Evolutionary conservation across 768 basidiomycete species (phyloP), one percentile per base, ranked within the genome.

Genomic region (Calocybe gangraenosa): DNA sequence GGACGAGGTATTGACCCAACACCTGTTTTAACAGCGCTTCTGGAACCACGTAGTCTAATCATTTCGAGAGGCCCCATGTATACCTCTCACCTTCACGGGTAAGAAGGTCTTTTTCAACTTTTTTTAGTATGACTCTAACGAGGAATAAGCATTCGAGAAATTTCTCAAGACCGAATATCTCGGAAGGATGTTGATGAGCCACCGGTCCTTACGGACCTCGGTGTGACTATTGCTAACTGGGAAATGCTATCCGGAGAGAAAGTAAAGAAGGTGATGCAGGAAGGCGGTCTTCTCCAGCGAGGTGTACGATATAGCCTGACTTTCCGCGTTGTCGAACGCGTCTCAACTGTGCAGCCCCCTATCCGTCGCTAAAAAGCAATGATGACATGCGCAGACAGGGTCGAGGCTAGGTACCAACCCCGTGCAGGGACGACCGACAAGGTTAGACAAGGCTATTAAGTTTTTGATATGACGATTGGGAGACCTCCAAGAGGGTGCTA

Each of bases 31-130:
- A 84, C 87, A 3, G 60, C 95, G 10, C 68, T 94, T 18, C 73
- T 97, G 49, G 89, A 96, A 58, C 87, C 87, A 37, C 80, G 93
- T 37, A 92, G 91, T 52, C 77, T 90, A 20, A 70, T 96, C 53
- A 79, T 97, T 54, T 87, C 92, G 15, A 77, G 71, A 17, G 73
- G 72, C 1, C 64, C 71, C 13, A 69, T 93, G 52, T 97, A 96
- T 61, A 70, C 74, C 0, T 67, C 74, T 0, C 79, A 84, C 58
- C 67, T 95, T 43, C 94, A 95, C 56, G 90, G 90, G 76, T 73
- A 47, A 62, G 69, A 57, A 23, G 23, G 17, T n/a, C 21, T 23
- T 22, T 10, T 11, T 15, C 5, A 40, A n/a, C n/a, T n/a, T n/a
- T 36, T 11, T 17, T 31, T 34, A 37, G 44, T 21, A 42, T 50